Conservation (phyloP, 352 stramenopile species). For the Phytopythium aichiense region DNA sequence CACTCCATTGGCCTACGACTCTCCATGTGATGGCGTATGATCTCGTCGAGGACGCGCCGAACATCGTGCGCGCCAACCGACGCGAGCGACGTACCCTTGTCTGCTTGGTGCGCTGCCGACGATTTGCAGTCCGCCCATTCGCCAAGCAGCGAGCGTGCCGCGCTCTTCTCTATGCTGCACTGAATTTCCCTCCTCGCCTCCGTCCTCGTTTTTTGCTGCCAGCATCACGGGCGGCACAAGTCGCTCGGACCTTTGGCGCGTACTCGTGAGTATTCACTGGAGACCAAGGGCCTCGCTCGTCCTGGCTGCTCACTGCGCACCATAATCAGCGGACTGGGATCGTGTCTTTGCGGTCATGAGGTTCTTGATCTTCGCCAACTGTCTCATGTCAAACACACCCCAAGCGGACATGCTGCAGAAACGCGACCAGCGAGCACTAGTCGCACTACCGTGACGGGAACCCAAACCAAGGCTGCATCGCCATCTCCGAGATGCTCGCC, state of each 20-base stretch:
- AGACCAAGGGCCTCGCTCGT: background rate
- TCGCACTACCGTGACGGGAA: background rate
- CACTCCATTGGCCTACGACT: too few relatives aligned
- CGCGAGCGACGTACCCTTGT: background rate
- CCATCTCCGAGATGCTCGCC: too few relatives aligned
- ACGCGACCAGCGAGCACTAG: background rate
- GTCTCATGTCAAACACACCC: constrained; percentile 8
- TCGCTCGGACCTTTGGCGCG: background rate
- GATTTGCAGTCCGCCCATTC: background rate
- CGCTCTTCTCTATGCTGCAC: constrained; percentile 2
- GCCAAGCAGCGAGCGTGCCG: background rate
- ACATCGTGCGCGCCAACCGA: too few relatives aligned
- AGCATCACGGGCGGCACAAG: too few relatives aligned
- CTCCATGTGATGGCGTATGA: too few relatives aligned
- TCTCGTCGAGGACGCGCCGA: too few relatives aligned
- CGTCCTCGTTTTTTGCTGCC: constrained; percentile 3
- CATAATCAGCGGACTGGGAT: background rate
- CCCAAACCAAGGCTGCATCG: background rate
- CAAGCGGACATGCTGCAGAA: constrained; percentile 3
- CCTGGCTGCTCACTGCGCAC: background rate
- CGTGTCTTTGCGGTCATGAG: constrained; percentile 7
- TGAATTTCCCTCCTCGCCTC: background rate
- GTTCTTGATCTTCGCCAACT: background rate
- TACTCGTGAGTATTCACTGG: constrained; percentile 3
- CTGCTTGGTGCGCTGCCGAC: too few relatives aligned